Evolutionary conservation across 2,329 filamentous ascomycete species (phyloP).

Genomic region (Sporothrix euskadiensis): DNA sequence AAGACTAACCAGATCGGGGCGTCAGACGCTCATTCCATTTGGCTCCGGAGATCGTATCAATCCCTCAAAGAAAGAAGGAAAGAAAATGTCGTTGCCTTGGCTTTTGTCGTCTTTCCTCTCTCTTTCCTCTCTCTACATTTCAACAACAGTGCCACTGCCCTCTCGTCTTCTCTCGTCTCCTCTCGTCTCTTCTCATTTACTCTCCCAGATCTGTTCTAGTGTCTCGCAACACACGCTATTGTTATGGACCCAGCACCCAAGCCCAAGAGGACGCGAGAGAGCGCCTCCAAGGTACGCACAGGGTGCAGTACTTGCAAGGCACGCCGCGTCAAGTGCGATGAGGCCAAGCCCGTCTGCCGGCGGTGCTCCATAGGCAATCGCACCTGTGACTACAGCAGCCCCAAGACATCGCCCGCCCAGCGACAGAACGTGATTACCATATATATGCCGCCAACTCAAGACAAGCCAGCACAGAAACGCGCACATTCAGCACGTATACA

Average conservation of each 20-base stretch:
- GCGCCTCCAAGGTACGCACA: constrained; percentile 14
- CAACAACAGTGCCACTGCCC: background rate
- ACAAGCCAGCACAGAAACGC: too few relatives aligned
- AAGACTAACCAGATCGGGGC: background rate
- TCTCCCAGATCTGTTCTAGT: too few relatives aligned
- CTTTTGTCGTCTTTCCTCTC: background rate
- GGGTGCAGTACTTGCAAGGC: constrained; percentile 14
- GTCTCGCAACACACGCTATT: background rate
- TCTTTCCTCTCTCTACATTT: background rate
- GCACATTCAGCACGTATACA: too few relatives aligned
- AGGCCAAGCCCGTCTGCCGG: constrained; percentile 16
- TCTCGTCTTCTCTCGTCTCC: too few relatives aligned
- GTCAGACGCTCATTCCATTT: background rate
- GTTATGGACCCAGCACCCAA: background rate
- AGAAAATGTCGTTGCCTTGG: background rate
- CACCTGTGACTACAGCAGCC: background rate
- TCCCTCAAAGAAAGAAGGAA: background rate
- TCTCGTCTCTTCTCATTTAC: too few relatives aligned
- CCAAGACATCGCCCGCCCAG: background rate
- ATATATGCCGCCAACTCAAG: background rate
- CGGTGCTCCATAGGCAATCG: constrained; percentile 12
- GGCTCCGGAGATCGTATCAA: background rate
- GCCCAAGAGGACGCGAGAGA: constrained; percentile 17
- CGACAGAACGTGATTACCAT: constrained; percentile 12
- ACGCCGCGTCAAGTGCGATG: constrained; percentile 11